Base-by-base conservation (phyloP, 352 stramenopile genomes). In the Bremia lactucae region DNA sequence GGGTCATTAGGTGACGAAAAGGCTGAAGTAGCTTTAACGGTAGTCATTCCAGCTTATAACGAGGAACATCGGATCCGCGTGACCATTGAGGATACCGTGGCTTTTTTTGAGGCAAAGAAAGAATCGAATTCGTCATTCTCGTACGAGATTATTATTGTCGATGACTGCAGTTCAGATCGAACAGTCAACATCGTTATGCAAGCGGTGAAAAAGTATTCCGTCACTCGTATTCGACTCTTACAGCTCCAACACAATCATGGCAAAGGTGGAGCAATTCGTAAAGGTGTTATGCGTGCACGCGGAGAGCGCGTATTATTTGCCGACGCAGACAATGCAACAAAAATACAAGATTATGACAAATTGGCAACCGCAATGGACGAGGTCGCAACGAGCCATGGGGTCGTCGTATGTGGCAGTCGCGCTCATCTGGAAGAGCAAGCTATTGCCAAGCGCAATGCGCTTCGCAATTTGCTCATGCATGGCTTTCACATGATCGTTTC, bases 31-130 rank as follows among this genome's bases (percentile, higher is more conserved):
- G 70, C 79, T 35, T 55, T 98, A 21, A 94, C 81, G 9, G 73
- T 98, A 14, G 72, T 98, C 34, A 81, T 98, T 24, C 92, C 94
- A 10, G 94, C 94, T 19, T 97, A 94, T 68, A 97, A 98, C 51
- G 94, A 98, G 54, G 54, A 95, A 55, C 61, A 96, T 26, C 76
- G 94, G 23, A 87, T 98, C 48, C 58, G 86, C 2, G 76, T 85
- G 35, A 98, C 96, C 56, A 63, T 98, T 8, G 48, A 92, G 39
- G 82, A 85, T 36, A 89, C 88, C 3, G 52, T 97, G 36, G 58
- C 74, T 20, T 97, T 92, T 54, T 56, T 97, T 31, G 65, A 89
- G n/a, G 47, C 59, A 28, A 80, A 82, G 42, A 65, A 72, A 42
- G 20, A 46, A 3, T 38, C 53, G 2, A 55, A 90, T 34, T 42